These are phyloP conservation scores for Populus nigra DNA, from an alignment of 345 rosid genomes.

Conservation along the genomic window DNA sequence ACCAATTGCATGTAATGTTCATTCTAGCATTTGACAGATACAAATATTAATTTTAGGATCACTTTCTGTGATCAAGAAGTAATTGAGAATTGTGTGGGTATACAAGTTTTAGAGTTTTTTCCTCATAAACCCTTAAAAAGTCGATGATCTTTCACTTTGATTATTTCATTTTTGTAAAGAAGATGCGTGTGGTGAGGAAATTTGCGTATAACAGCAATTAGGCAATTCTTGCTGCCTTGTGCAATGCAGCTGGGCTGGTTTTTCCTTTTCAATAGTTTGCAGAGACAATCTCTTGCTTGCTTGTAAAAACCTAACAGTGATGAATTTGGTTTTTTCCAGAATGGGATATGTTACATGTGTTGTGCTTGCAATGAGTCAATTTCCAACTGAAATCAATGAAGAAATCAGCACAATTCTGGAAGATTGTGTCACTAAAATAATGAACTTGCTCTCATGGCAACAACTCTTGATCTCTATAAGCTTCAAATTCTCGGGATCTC, in stretches of 20 bases:
- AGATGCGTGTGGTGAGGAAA: neutral
- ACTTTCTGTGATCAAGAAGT: too few relatives aligned
- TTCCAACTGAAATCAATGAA: neutral
- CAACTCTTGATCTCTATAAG: neutral
- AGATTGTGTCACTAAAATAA: neutral
- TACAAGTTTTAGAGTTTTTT: too few relatives aligned
- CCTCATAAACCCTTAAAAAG: too few relatives aligned
- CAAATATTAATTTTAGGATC: too few relatives aligned
- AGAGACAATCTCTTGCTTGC: neutral
- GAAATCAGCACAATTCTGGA: neutral
- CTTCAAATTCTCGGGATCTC: constrained; percentile 44
- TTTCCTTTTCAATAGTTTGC: neutral
- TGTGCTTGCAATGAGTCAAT: neutral
- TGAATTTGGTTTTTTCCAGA: neutral
- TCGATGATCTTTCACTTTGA: neutral
- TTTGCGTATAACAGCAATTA: neutral
- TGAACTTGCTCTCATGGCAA: neutral
- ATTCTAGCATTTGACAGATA: too few relatives aligned
- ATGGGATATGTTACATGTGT: neutral
- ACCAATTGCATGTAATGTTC: too few relatives aligned
- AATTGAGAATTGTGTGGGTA: too few relatives aligned
- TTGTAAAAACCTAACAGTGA: neutral
- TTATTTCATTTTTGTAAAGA: too few relatives aligned
- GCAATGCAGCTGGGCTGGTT: neutral
- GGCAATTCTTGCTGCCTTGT: neutral